Evolutionary conservation across 108 stramenopile genomes (phyloP), one percentile per base, ranked within the genome.

Genomic region (Stephanodiscus triporus): DNA sequence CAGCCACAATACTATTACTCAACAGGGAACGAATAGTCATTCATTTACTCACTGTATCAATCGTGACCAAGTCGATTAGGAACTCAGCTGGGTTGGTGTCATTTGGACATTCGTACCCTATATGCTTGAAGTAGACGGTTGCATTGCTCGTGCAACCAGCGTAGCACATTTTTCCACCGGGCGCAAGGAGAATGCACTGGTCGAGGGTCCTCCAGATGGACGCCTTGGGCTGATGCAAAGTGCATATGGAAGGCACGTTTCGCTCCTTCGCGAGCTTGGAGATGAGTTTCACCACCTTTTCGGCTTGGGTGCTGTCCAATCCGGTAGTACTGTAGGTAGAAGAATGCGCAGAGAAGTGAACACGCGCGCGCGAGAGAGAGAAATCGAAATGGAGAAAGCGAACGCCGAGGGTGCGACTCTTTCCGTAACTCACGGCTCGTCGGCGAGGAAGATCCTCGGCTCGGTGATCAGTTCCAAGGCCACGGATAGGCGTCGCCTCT

Each of bases 71-170:
- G 58, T 96, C 96, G 29, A 94, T 83, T 29, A 90, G 77, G 66
- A 85, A 96, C 67, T 96, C 96, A 6, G 93, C 93, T 11, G 93
- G 91, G 78, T 94, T 94, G 4, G 89, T 89, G 45, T 89, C 73
- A 20, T 34, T 47, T 16, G 91, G 93, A 58, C 91, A 91, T 26
- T 69, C 59, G 69, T 81, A 92, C 4, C 91, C 91, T 45, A 93
- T 36, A 22, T 58, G 50, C 34, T 65, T 71, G 79, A 94, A 94
- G 64, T 94, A 93, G 23, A 70, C 53, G 22, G 77, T 64, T 13
- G 87, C 91, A 14, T 75, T 70, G 4, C 63, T n/a, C 49, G 76
- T 49, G 8, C 66, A 40, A 63, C 94, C 91, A 24, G 79, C 62
- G 57, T 91, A 93, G 51, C 88, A 89, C 40, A 93, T 85, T 34